phyloP scores from a whole-genome alignment of 2,329 filamentous ascomycete genomes.

The Zalaria sp. region DNA sequence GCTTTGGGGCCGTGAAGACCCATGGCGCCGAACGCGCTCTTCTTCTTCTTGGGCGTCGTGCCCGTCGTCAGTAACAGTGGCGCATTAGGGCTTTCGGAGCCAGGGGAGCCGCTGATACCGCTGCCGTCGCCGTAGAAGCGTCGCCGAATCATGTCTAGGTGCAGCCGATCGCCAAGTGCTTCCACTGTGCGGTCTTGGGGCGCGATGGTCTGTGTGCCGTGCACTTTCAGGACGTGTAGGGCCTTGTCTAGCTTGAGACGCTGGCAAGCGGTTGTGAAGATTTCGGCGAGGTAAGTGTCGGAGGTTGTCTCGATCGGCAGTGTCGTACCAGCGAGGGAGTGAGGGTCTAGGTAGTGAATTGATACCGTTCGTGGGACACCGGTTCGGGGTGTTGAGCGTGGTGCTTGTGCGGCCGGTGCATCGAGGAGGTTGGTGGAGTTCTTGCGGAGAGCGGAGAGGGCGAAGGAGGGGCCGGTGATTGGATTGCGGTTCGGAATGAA shows the following conservation, averaged over 20 bases:
- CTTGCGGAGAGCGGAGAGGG: slow-evolving; percentile 29
- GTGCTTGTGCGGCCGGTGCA: slow-evolving; percentile 26
- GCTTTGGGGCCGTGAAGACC: slow-evolving; percentile 5
- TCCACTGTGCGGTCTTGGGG: slow-evolving; percentile 66
- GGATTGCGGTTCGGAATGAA: slow-evolving; percentile 32
- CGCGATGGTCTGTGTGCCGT: slow-evolving; percentile 59
- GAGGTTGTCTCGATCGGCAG: slow-evolving; percentile 64
- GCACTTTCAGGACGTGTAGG: slow-evolving; percentile 64
- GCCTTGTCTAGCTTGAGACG: slow-evolving; percentile 68
- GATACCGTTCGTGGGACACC: slow-evolving; percentile 58
- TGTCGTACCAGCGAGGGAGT: slow-evolving; percentile 51
- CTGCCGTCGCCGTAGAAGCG: slow-evolving; percentile 49
- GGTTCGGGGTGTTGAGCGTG: slow-evolving; percentile 38
- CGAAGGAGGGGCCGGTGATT: slow-evolving; percentile 35
- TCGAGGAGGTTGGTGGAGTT: slow-evolving; percentile 29
- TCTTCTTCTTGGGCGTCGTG: slow-evolving; percentile 34
- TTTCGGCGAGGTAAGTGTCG: slow-evolving; percentile 70
- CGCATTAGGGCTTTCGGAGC: slow-evolving; percentile 55
- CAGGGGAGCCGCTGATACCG: slow-evolving; percentile 41
- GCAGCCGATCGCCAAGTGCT: slow-evolving; percentile 59
- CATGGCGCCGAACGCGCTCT: slow-evolving; percentile 4
- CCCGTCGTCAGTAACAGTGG: slow-evolving; percentile 44
- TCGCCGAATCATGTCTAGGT: slow-evolving; percentile 61
- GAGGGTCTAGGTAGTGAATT: slow-evolving; percentile 57
- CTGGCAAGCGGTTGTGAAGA: slow-evolving; percentile 64